phyloP scores from a whole-genome alignment of 345 rosid species.

The Laguncularia racemosa region DNA sequence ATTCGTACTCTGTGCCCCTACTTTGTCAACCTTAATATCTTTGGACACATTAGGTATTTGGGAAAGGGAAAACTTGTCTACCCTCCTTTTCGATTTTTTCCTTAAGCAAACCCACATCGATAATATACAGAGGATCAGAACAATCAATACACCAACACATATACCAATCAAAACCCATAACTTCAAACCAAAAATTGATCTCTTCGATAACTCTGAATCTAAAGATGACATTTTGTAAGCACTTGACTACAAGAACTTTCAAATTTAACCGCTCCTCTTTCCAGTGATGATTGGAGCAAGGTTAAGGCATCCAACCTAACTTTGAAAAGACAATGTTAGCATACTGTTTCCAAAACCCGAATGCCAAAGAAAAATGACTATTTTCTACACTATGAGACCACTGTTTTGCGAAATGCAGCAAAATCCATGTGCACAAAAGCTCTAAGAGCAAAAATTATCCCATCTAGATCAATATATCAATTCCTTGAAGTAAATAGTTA shows the following conservation, averaged over 20 bases:
- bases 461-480: too few relatives aligned
- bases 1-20: conserved; percentile 39
- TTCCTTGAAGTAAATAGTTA: background rate
- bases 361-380: too few relatives aligned
- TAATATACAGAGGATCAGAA: conserved; percentile 70
- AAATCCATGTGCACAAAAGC: too few relatives aligned
- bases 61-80: conserved; percentile 38
- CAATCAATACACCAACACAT: conserved; percentile 62
- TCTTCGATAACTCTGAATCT: conserved; percentile 62
- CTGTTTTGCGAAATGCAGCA: too few relatives aligned
- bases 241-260: background rate
- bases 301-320: conserved; percentile 23
- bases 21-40: conserved; percentile 79
- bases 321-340: too few relatives aligned
- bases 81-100: conserved; percentile 48
- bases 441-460: too few relatives aligned
- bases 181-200: conserved; percentile 63
- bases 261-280: background rate
- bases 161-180: conserved; percentile 83
- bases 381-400: too few relatives aligned
- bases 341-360: too few relatives aligned
- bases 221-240: conserved; percentile 49
- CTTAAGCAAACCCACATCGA: conserved; percentile 67
- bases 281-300: background rate
- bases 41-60: conserved; percentile 78